Percentiles rank a stretch among this genome's conserved stretches.
Conservation (phyloP, 768 basidiomycete species). For the Dictyophora rubrovolvata region DNA sequence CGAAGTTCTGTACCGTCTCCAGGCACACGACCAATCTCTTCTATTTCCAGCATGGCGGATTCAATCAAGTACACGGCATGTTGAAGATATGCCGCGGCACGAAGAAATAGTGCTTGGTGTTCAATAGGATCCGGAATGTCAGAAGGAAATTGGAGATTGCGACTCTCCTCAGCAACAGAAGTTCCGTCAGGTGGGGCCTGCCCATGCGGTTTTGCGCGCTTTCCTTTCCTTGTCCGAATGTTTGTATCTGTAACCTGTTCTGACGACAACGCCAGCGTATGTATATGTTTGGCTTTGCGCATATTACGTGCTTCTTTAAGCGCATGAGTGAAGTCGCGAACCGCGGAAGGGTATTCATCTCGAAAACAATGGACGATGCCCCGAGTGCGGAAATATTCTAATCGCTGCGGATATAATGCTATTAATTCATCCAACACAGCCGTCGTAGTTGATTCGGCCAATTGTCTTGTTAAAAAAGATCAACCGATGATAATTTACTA, state of each 20-base stretch:
- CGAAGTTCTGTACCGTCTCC: conserved; percentile 68
- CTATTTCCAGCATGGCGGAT: conserved; percentile 55
- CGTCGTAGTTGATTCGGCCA: conserved; percentile 76
- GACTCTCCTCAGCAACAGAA: conserved; percentile 44
- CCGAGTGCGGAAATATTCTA: conserved; percentile 83
- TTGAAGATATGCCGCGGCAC: conserved; percentile 75
- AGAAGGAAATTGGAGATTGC: conserved; percentile 54
- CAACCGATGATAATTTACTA: conserved; percentile 11
- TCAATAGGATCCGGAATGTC: conserved; percentile 84
- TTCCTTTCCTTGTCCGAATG: conserved; percentile 44
- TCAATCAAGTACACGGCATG: conserved; percentile 72
- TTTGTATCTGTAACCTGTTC: conserved; percentile 28
- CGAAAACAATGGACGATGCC: conserved; percentile 86
- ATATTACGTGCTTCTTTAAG: conserved; percentile 65
- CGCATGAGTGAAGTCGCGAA: conserved; percentile 72
- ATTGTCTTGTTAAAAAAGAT: conserved; percentile 40
- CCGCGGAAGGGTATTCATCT: conserved; percentile 67
- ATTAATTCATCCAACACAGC: conserved; percentile 75
- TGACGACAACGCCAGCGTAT: conserved; percentile 32
- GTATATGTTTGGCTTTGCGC: conserved; percentile 54
- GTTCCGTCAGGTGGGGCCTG: conserved; percentile 65
- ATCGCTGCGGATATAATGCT: conserved; percentile 54
- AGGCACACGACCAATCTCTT: conserved; percentile 50
- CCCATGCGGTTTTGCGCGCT: conserved; percentile 33
- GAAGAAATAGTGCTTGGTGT: conserved; percentile 71